Evolutionary conservation across 441 rosid genomes (phyloP).

Genomic region (Aquilaria agallochum): DNA sequence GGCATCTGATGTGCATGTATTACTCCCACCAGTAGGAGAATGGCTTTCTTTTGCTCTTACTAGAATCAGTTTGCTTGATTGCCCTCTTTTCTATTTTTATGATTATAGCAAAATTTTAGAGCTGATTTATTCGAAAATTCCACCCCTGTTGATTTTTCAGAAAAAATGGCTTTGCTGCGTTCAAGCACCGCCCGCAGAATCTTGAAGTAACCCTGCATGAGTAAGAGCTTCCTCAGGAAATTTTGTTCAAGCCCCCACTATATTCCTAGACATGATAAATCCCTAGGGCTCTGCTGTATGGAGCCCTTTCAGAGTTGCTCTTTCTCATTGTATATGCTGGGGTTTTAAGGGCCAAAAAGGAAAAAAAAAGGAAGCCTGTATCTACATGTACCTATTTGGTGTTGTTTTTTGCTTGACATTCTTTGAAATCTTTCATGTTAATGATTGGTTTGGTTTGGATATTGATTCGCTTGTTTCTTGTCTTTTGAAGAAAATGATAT

Average conservation of each 20-base stretch:
- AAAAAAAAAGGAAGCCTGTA: conserved; percentile 28
- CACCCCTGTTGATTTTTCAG: conserved; percentile 34
- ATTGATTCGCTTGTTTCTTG: conserved; percentile 4
- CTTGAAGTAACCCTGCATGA: conserved; percentile 37
- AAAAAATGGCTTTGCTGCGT: conserved; percentile 94
- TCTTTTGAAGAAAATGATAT: not conserved
- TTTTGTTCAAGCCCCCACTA: conserved; percentile 28
- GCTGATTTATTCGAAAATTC: conserved; percentile 1
- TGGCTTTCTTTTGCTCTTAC: not conserved
- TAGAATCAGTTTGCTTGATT: not conserved
- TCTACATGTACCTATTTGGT: conserved; percentile 45
- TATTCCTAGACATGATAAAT: conserved; percentile 43
- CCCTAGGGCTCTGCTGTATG: conserved; percentile 32
- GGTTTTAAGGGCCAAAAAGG: conserved; percentile 26
- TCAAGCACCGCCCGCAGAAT: conserved; percentile 58
- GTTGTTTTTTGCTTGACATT: conserved; percentile 31
- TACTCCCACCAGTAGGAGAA: not conserved
- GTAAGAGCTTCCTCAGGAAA: conserved; percentile 22
- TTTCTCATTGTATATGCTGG: conserved; percentile 40
- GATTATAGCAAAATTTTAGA: not conserved
- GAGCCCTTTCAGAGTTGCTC: conserved; percentile 39
- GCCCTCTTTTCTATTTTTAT: not conserved
- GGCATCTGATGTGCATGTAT: not conserved
- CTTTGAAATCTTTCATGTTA: conserved; percentile 18
- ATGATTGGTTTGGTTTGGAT: conserved; percentile 24